Conservation (phyloP, 139 green algal species). For the Pleodorina starrii region DNA sequence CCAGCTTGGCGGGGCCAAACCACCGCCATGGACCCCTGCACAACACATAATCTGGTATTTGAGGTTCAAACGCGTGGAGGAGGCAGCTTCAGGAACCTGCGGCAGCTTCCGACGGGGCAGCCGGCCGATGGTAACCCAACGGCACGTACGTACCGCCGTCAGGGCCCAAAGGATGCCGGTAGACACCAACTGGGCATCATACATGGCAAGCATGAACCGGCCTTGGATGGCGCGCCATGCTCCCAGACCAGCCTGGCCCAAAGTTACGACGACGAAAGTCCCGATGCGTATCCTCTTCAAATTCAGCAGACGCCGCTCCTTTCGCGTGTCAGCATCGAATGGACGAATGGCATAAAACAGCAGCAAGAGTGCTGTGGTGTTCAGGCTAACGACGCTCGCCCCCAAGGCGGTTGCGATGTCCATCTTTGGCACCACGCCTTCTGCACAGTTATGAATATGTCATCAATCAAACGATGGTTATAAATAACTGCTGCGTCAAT, state of each 20-base stretch:
- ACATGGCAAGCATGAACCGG: constrained; percentile 14
- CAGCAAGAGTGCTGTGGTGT: constrained; percentile 2
- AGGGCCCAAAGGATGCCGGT: constrained; percentile 10
- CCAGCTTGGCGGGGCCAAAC: background rate
- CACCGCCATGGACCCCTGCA: constrained; percentile 15
- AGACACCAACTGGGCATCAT: constrained; percentile 20
- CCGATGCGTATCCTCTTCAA: constrained; percentile 34
- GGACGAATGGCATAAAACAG: constrained; percentile 30
- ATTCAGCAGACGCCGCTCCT: background rate
- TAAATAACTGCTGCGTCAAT: too few relatives aligned
- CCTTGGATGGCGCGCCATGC: background rate
- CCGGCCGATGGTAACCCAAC: too few relatives aligned
- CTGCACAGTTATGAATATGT: background rate
- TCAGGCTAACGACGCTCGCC: background rate
- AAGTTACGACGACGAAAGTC: background rate
- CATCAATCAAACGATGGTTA: too few relatives aligned
- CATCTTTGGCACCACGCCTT: background rate
- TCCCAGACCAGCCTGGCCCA: background rate
- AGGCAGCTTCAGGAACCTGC: too few relatives aligned
- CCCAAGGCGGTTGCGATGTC: constrained; percentile 1
- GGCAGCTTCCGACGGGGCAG: too few relatives aligned
- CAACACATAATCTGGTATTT: too few relatives aligned
- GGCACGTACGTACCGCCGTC: constrained; percentile 1
- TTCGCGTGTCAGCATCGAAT: background rate
- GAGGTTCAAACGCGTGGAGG: too few relatives aligned